These are phyloP conservation scores for Elaeis oleifera DNA, from an alignment of 202 grass and related monocot species.

Conservation along the genomic window DNA sequence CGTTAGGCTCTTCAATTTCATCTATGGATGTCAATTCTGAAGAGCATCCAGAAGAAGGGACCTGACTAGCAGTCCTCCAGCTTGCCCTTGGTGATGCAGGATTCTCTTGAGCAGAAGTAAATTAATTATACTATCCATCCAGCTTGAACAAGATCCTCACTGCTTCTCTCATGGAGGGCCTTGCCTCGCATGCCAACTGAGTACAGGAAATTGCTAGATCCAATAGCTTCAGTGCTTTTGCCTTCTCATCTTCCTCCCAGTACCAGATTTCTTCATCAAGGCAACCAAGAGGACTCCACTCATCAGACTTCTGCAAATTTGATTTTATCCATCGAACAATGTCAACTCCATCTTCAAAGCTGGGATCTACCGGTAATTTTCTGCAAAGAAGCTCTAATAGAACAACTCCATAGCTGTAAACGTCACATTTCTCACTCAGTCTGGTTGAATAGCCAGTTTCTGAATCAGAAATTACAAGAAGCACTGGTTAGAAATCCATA, in stretches of 20 bases:
- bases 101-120: no score
- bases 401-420: constrained; percentile 60
- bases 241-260: constrained; percentile 43
- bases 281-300: constrained; percentile 13
- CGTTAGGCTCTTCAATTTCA: no score
- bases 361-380: constrained; percentile 47
- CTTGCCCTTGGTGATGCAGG: no score
- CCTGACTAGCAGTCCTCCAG: no score
- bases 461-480: constrained; percentile 4
- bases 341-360: constrained; percentile 43
- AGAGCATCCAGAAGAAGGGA: no score
- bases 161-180: constrained; percentile 55
- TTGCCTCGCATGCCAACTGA: constrained; percentile 28
- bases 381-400: constrained; percentile 53
- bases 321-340: constrained; percentile 46
- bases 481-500: no score
- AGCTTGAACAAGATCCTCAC: constrained; percentile 36
- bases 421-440: constrained; percentile 53
- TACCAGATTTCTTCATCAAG: constrained; percentile 41
- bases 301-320: constrained; percentile 27
- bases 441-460: constrained; percentile 52
- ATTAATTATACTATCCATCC: constrained; percentile 2
- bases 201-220: constrained; percentile 48
- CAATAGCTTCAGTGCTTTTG: constrained; percentile 31
- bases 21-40: no score